Evolutionary conservation across 495 filamentous ascomycete genomes (phyloP), one percentile per base, ranked within the genome.

Genomic region (Penicillium coprophilum): DNA sequence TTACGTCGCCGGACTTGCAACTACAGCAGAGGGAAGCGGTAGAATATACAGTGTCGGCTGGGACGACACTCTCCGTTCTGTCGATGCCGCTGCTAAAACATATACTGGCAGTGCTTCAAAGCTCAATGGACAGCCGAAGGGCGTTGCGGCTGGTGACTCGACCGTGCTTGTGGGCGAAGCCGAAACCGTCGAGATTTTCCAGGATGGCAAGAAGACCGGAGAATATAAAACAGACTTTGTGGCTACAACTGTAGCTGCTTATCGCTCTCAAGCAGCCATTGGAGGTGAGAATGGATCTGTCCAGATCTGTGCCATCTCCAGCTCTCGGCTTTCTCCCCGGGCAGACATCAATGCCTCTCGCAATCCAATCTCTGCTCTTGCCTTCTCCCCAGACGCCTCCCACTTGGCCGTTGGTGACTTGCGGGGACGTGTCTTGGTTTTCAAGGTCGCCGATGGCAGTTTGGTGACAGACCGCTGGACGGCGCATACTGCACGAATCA

Each of bases 1-100:
- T 65, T 93, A 90, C 66, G 84, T 97, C 52, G 82, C 88, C 9
- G 89, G 87, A 23, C 85, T 98, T 49, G 71, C 88, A 3, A 72
- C 86, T 1, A 79, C 81, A 15, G 53, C 72, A 3, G 72, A 77
- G 50, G 78, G 81, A 10, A 61, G 69, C 6, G 80, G 84, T 28
- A 77, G 84, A 55, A 82, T 91, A 28, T 91, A 90, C 74, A 94
- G 89, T 72, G 88, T 92, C 15, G 92, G 85, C 62, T 97, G 94
- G 94, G 94, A 98, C 70, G 94, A 98, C 70, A 92, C 90, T 6
- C 82, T 96, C 36, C 88, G 92, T 55, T 86, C 83, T 38, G 80
- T 95, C 57, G 88, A 94, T 60, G 60, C 75, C 45, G 71, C 76
- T 0, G 79, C 80, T 39, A 78, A 78, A 55, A 83, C 79, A 7